Conservation (phyloP, 2,329 filamentous ascomycete genomes). For the Alternaria rosae region DNA sequence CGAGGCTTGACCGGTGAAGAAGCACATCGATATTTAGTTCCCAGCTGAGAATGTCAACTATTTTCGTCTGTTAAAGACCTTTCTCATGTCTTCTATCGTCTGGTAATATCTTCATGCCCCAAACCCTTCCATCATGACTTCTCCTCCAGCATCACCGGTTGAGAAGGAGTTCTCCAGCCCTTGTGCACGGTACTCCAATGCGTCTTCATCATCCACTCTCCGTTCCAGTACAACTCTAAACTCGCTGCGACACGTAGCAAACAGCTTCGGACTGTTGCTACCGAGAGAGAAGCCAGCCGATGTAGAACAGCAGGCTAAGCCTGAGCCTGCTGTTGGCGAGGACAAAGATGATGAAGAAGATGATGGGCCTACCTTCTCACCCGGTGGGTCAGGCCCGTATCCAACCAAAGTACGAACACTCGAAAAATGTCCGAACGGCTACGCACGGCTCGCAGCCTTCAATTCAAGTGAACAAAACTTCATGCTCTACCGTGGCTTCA, state of each 20-base stretch:
- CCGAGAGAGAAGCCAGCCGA: background rate
- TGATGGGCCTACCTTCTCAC: background rate
- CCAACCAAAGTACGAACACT: conserved; percentile 14
- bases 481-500: conserved; percentile 41
- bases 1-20: background rate
- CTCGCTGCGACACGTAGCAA: background rate
- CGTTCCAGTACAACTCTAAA: background rate
- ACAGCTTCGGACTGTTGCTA: background rate
- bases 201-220: background rate
- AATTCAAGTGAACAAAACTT: conserved; percentile 41
- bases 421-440: conserved; percentile 34
- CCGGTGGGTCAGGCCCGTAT: background rate
- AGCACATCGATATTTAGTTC: background rate
- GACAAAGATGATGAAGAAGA: background rate
- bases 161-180: background rate
- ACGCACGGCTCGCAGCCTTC: conserved; percentile 38
- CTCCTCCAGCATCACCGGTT: background rate
- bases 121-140: background rate
- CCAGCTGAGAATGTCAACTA: background rate
- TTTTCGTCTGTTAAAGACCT: background rate
- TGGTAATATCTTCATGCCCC: background rate
- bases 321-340: background rate
- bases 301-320: background rate
- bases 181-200: background rate
- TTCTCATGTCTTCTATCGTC: background rate